These are phyloP conservation scores for Arctium minus DNA, from an alignment of 129 eudicot species.

Conservation along the genomic window DNA sequence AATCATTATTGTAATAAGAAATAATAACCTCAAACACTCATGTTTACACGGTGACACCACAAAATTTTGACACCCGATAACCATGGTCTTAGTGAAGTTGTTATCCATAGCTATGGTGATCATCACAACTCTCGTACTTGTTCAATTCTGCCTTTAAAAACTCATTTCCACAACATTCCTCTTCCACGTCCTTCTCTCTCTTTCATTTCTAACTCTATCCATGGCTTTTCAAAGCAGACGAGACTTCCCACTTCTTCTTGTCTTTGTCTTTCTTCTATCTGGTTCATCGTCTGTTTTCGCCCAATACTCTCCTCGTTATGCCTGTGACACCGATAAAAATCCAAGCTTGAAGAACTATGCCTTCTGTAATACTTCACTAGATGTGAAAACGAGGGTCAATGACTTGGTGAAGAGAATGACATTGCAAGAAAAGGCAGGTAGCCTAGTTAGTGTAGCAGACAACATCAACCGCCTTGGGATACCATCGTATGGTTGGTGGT, in stretches of 20 bases:
- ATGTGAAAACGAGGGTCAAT: background rate
- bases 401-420: slow-evolving; percentile 10
- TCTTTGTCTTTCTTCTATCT: background rate
- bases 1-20: background rate
- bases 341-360: background rate
- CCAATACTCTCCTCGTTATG: slow-evolving; percentile 27
- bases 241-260: background rate
- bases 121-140: background rate
- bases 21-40: background rate
- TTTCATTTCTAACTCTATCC: background rate
- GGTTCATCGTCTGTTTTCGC: background rate
- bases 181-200: background rate
- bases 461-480: background rate
- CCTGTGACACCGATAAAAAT: slow-evolving; percentile 32
- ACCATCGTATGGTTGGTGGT: slow-evolving; percentile 11
- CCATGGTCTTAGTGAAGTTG: background rate
- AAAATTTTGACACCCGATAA: background rate
- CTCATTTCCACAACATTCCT: background rate
- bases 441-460: background rate
- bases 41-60: slow-evolving; percentile 7
- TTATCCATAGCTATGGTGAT: background rate
- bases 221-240: slow-evolving; percentile 1
- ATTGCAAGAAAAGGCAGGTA: slow-evolving; percentile 7
- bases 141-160: background rate
- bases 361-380: slow-evolving; percentile 8